Percentiles rank a stretch among this genome's conserved stretches.
phyloP scores from a whole-genome alignment of 1,284 basidiomycete genomes.

The Peniophora sp. region DNA sequence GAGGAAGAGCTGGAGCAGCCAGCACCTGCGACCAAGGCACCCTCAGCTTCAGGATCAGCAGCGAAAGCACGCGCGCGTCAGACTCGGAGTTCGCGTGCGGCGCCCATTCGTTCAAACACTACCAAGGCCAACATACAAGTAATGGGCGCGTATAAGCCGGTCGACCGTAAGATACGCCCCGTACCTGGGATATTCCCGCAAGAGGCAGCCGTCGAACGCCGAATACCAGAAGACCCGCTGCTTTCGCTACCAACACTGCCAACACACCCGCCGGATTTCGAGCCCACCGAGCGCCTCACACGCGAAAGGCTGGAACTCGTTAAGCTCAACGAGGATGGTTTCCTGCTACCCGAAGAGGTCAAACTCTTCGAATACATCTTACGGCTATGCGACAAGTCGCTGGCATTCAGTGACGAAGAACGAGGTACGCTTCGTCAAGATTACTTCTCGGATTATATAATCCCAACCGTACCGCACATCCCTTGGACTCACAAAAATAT shows the following conservation, averaged over 20 bases:
- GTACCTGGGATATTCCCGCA: not conserved
- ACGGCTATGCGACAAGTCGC: conserved; percentile 13
- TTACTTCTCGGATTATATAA: conserved; percentile 25
- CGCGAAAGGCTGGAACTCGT: not conserved
- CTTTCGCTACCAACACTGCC: not conserved
- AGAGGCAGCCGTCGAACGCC: not conserved
- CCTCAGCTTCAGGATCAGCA: too few species aligned
- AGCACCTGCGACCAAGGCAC: too few species aligned
- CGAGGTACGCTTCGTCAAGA: conserved; percentile 23
- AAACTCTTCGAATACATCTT: conserved; percentile 17
- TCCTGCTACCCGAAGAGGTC: conserved; percentile 10
- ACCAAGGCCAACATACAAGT: too few species aligned
- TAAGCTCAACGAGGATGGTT: conserved; percentile 1
- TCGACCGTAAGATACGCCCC: not conserved
- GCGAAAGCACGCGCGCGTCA: too few species aligned
- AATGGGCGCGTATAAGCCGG: conserved; percentile 3
- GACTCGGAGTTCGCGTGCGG: too few species aligned
- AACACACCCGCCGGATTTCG: not conserved
- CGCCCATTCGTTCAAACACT: too few species aligned
- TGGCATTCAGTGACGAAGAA: conserved; percentile 26
- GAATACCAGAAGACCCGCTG: conserved; percentile 1
- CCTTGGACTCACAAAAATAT: conserved; percentile 29
- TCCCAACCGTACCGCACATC: conserved; percentile 24
- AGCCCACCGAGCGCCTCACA: not conserved
- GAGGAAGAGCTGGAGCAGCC: too few species aligned